Percentiles rank a stretch among this genome's conserved stretches.
Evolutionary conservation across 441 rosid genomes (phyloP).

Genomic region (Melianthus villosus): DNA sequence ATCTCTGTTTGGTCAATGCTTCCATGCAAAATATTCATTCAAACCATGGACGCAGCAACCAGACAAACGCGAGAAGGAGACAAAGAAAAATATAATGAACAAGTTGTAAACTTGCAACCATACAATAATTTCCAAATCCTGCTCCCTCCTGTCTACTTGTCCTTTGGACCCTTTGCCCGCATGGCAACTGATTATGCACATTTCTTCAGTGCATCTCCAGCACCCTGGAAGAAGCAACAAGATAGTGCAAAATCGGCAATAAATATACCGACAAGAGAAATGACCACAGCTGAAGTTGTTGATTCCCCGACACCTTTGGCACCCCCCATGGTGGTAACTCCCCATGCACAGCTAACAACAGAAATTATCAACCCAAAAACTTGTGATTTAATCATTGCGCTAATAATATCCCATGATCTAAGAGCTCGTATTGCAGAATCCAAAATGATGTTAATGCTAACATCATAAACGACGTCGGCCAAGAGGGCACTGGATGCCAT

Average conservation of each 20-base stretch:
- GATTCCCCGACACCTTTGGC: slow-evolving; percentile 17
- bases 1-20: no score
- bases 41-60: no score
- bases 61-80: no score
- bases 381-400: slow-evolving; percentile 14
- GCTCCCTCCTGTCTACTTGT: no score
- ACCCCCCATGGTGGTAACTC: slow-evolving; percentile 16
- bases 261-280: slow-evolving; percentile 14
- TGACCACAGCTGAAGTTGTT: slow-evolving; percentile 15
- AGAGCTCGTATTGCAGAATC: slow-evolving; percentile 12
- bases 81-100: no score
- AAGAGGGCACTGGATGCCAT: slow-evolving; percentile 13
- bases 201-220: slow-evolving; percentile 12
- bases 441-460: slow-evolving; percentile 14
- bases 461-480: slow-evolving; percentile 12
- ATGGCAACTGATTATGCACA: not conserved
- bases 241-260: slow-evolving; percentile 13
- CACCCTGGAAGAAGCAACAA: slow-evolving; percentile 13
- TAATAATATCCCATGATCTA: slow-evolving; percentile 11
- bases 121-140: no score
- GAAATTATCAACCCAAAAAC: slow-evolving; percentile 13
- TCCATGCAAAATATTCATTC: no score
- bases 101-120: no score
- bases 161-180: no score
- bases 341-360: slow-evolving; percentile 15